phyloP scores from a whole-genome alignment of 2,329 filamentous ascomycete genomes.

The Claviceps humidiphila region DNA sequence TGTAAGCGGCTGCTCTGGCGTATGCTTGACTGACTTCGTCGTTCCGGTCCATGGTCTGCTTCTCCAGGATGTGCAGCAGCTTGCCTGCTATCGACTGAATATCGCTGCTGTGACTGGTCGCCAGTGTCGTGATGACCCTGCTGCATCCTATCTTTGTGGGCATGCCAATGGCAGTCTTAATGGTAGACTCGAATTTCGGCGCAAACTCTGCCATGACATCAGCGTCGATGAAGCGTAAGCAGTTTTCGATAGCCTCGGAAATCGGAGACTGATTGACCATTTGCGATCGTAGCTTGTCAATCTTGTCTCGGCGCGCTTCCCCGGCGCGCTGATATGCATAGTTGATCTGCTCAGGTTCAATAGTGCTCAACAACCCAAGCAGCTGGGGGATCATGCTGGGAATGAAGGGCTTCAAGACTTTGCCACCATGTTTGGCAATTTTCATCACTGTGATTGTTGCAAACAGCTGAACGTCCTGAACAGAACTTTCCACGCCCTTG shows the following conservation, averaged over 20 bases:
- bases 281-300: slow-evolving; percentile 74
- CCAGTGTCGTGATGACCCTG: slow-evolving; percentile 70
- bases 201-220: slow-evolving; percentile 63
- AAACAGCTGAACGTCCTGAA: slow-evolving; percentile 76
- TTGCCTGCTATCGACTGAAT: slow-evolving; percentile 63
- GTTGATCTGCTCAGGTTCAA: slow-evolving; percentile 82
- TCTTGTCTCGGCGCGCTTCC: slow-evolving; percentile 74
- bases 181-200: slow-evolving; percentile 58
- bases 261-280: slow-evolving; percentile 78
- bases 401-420: slow-evolving; percentile 65
- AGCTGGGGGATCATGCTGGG: slow-evolving; percentile 70
- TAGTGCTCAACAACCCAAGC: slow-evolving; percentile 67
- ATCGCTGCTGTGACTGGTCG: slow-evolving; percentile 62
- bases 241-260: slow-evolving; percentile 82
- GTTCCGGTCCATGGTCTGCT: slow-evolving; percentile 78
- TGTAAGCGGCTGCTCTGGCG: slow-evolving; percentile 73
- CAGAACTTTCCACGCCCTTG: slow-evolving; percentile 78
- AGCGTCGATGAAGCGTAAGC: slow-evolving; percentile 71
- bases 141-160: slow-evolving; percentile 89
- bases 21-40: slow-evolving; percentile 88
- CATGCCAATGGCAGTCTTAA: slow-evolving; percentile 78
- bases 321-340: slow-evolving; percentile 85
- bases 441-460: slow-evolving; percentile 73
- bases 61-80: slow-evolving; percentile 67
- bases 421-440: slow-evolving; percentile 80